Evolutionary conservation across 306 rosid species (phyloP), one percentile per base, ranked within the genome.

Genomic region (Cyamopsis tetragonoloba): DNA sequence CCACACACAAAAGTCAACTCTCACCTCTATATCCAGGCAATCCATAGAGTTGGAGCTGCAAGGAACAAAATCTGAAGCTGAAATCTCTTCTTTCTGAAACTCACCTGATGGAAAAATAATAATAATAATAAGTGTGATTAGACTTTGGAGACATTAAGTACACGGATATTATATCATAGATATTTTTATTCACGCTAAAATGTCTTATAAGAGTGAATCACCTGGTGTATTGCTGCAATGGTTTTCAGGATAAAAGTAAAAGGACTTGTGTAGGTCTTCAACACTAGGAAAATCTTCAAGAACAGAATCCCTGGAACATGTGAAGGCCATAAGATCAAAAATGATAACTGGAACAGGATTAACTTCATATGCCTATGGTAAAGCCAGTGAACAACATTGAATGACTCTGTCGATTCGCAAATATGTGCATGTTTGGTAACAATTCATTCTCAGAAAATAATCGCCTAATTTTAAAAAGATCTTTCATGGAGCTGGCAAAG

Each of bases 231-330:
- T 58, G 58, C 62, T 81, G 76, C 59, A 32, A 4, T 69, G 77
- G 15, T 81, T 74, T 70, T 80, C 85, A 42, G 87, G 78, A 63
- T 64, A 75, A 32, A 55, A 80, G 83, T 26, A 81, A 60, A 76
- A 76, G 15, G 88, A 72, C 17, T 70, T 70, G 4, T 72, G 75
- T 27, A 3, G 55, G 47, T 71, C 70, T 73, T 83, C 89, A 23
- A 37, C 71, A 55, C 48, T 65, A 0, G 85, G 84, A 58, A 71
- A 70, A 80, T 84, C 91, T 53, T 79, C 89, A 61, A 85, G 75
- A 55, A 87, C 68, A 58, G 89, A 85, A 79, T 77, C 77, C 87
- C 96, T 90, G 83, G 71, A 72, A 68, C 38, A 64, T 61, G 76
- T 70, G 53, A 75, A 62, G 54, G 18, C 20, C 27, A 24, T 77